Evolutionary conservation across 129 eudicot species (phyloP), one percentile per base, ranked within the genome.

Genomic region (Escallonia rubra): DNA sequence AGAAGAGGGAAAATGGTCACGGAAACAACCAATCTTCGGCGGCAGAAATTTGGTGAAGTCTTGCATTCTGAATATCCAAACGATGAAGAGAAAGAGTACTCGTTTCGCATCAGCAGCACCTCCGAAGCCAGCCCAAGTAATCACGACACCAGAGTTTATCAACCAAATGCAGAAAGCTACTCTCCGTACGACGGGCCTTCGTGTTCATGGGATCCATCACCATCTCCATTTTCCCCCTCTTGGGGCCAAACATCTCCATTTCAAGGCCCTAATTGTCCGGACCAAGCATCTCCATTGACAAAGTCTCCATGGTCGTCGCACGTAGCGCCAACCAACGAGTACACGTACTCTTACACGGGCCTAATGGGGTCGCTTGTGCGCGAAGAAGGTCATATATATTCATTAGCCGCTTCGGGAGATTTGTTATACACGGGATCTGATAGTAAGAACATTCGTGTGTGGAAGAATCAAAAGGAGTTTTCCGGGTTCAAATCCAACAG

Each of bases 311-410:
- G 96, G 96, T 58, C 81, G 6, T 61, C 87, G 4, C 82, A 82
- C 46, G 69, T 74, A 0, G 75, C 65, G 1, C 43, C 79, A 4
- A 72, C 43, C 66, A 64, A 44, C 14, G 64, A 74, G 0, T 78
- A 74, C 9, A 12, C 69, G 2, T 76, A 74, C 41, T 16, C 88
- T 0, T 84, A 90, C 76, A 90, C 89, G 7, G 87, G 97, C 41
- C 82, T 90, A n/a, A 76, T 87, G 82, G 97, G 95, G 4, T 90
- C 95, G 34, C 80, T 89, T 0, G 81, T 86, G 4, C 83, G 94
- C 1, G 90, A 90, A 83, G 96, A 90, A 73, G 96, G 96, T 14
- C 87, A 86, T 38, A 83, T 90, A 16, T 90, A 90, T 61, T 90
- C 96, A 5, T 43, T 90, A 46, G 95, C 90, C 0, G 79, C 88